Evolutionary conservation across 768 basidiomycete species (phyloP), one percentile per base, ranked within the genome.

Genomic region (Tulasnella sp.): DNA sequence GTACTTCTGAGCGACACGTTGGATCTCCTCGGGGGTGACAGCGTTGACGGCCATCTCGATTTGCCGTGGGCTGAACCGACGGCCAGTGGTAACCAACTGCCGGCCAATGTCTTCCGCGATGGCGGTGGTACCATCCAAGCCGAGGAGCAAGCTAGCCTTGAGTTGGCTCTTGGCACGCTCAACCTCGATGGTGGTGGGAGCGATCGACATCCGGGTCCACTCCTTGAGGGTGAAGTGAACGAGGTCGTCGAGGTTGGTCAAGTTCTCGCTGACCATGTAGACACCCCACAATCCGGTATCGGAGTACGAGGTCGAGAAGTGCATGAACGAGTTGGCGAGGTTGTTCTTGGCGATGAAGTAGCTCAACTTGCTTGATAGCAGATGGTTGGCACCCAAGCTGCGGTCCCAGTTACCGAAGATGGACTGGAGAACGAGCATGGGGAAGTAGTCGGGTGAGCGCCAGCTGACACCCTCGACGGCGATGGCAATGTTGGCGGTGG

Each of bases 321-420:
- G 94, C 94, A 98, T 97, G 91, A 93, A 99, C 77, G 92, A 94
- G 87, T 99, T 99, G 81, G 97, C 97, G 82, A 99, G 94, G 87
- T 94, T 93, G 88, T 98, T 91, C 74, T 88, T 86, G 45, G 94
- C 93, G 81, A 99, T 88, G 83, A 95, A 92, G 83, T 96, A 92
- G 34, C 93, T 93, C 74, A 99, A 91, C 72, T 92, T 90, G 72
- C 95, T 97, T 77, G 93, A 95, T 79, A 97, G 90, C 74, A 97
- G 87, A 31, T 94, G 88, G 2, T 94, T 91, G 69, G 94, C 90
- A 80, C 97, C 97, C 80, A 99, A 90, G 68, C 92, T 93, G 80
- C 97, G 90, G 83, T 99, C 97, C 97, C 97, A 99, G 89, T 99
- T 99, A 79, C 97, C 97, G 85, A 99, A 92, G 85, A 99, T 94